Percentiles rank a stretch among this genome's conserved stretches.
Conservation (phyloP, 2,329 filamentous ascomycete species). For the Colletotrichum sp. region DNA sequence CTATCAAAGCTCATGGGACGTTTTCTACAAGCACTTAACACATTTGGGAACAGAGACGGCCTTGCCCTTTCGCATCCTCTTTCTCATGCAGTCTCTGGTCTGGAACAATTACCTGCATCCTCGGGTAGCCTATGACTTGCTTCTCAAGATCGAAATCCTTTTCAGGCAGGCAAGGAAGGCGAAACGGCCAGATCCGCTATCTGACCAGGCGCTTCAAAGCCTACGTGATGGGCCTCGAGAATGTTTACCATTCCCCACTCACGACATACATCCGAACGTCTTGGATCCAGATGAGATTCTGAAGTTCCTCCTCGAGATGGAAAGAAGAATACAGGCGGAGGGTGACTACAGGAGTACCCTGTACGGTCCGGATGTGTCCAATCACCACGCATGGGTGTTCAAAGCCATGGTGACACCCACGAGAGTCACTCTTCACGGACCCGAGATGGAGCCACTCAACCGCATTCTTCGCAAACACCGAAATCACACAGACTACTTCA, state of each 20-base stretch:
- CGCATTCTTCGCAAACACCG: constrained; percentile 72
- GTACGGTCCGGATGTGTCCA: constrained; percentile 29
- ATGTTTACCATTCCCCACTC: constrained; percentile 59
- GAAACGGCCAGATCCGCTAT: constrained; percentile 42
- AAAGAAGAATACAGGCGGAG: constrained; percentile 39
- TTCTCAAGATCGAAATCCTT: constrained; percentile 50
- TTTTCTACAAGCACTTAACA: background rate
- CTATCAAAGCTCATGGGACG: constrained; percentile 30
- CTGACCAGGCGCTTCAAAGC: constrained; percentile 57
- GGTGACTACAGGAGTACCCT: background rate
- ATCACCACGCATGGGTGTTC: constrained; percentile 56
- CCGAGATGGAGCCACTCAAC: constrained; percentile 72
- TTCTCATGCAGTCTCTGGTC: constrained; percentile 68
- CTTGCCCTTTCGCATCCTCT: constrained; percentile 60
- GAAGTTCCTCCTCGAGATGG: constrained; percentile 40
- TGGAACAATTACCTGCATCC: constrained; percentile 69
- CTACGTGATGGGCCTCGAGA: constrained; percentile 55
- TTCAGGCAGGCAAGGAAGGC: constrained; percentile 28
- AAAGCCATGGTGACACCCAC: constrained; percentile 66
- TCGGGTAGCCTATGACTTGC: constrained; percentile 41
- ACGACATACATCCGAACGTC: constrained; percentile 48
- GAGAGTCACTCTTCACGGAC: constrained; percentile 61
- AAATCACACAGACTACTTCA: constrained; percentile 64
- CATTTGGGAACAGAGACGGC: constrained; percentile 27
- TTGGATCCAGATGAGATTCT: constrained; percentile 48